Evolutionary conservation across 169 alveolate species (phyloP).

Genomic region (Perkinsus chesapeaki): DNA sequence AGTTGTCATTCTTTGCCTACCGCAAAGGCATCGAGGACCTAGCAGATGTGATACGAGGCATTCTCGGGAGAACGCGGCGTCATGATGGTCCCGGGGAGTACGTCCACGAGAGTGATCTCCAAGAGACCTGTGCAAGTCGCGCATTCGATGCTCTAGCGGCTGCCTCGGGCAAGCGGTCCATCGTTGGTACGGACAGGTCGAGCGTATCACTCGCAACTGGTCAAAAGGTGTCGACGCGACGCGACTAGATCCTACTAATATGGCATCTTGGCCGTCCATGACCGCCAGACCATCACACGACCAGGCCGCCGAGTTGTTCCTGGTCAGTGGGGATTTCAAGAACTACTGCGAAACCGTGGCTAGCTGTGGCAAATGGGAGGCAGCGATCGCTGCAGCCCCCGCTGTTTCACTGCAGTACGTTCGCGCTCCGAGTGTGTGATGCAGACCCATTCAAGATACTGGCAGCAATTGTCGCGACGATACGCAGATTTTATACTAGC

Average conservation of each 20-base stretch:
- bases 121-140: not conserved
- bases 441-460: not conserved
- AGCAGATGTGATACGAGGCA: not conserved
- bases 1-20: not conserved
- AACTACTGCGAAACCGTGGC: constrained; percentile 37
- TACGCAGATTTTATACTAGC: not conserved
- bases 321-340: constrained; percentile 26
- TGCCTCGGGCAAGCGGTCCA: constrained; percentile 16
- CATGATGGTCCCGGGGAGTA: not conserved
- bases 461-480: not conserved
- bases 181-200: not conserved
- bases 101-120: not conserved
- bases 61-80: not conserved
- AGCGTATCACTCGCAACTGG: not conserved
- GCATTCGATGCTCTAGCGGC: not conserved
- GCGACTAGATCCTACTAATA: not conserved
- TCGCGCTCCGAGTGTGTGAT: not conserved
- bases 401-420: not conserved
- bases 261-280: constrained; percentile 14
- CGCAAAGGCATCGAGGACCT: not conserved
- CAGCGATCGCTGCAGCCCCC: constrained; percentile 50
- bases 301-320: constrained; percentile 24
- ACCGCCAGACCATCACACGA: constrained; percentile 8
- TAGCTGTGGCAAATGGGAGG: constrained; percentile 31
- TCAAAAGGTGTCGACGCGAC: not conserved